Percentiles rank a stretch among this genome's conserved stretches.
phyloP scores from a whole-genome alignment of 2,329 filamentous ascomycete species.

The Emmonsia crescens region DNA sequence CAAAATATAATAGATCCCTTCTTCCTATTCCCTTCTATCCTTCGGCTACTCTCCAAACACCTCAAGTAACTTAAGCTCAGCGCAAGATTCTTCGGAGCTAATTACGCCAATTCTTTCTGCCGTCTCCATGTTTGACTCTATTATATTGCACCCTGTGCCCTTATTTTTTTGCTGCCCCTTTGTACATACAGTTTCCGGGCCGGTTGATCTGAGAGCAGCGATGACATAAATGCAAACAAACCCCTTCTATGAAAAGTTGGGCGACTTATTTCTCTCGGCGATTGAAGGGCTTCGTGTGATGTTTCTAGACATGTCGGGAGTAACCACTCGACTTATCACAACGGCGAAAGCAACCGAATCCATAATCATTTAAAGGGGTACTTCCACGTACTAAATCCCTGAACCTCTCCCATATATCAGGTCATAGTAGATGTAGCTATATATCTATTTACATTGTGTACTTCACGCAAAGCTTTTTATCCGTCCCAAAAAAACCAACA shows the following conservation, averaged over 20 bases:
- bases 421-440: not conserved
- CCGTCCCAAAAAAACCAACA: not conserved
- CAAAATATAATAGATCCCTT: slow-evolving; percentile 13
- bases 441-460: not conserved
- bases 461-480: not conserved
- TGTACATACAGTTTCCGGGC: not conserved
- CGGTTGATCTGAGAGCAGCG: not conserved
- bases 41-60: not conserved
- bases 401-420: not conserved
- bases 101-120: not conserved
- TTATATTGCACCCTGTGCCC: not conserved
- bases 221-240: not conserved
- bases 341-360: not conserved
- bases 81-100: not conserved
- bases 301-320: not conserved
- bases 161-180: not conserved
- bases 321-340: not conserved
- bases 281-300: not conserved
- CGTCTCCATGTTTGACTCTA: not conserved
- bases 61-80: not conserved
- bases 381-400: not conserved
- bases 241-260: not conserved
- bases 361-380: not conserved
- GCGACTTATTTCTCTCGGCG: not conserved
- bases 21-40: not conserved